phyloP scores from a whole-genome alignment of 768 basidiomycete species.

The Podaxis sp. region DNA sequence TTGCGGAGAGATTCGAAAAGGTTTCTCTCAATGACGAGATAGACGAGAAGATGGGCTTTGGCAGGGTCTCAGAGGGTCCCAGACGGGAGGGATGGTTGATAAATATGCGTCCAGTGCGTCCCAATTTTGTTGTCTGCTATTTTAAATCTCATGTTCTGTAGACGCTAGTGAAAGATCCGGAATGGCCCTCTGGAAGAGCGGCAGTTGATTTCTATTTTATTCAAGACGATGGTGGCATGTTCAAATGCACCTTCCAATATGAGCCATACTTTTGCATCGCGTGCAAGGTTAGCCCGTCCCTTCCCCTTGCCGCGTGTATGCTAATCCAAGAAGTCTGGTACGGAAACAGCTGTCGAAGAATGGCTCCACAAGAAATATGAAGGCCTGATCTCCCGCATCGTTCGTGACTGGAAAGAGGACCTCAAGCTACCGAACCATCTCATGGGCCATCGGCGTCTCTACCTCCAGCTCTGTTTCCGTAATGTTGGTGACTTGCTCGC shows the following conservation, averaged over 20 bases:
- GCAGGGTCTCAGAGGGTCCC: conserved; percentile 74
- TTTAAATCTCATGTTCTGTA: conserved; percentile 28
- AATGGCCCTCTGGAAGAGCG: conserved; percentile 80
- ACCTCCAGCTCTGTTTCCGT: conserved; percentile 85
- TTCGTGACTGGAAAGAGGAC: conserved; percentile 88
- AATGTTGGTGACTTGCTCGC: conserved; percentile 91
- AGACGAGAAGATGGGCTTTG: conserved; percentile 92
- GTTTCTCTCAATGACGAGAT: conserved; percentile 78
- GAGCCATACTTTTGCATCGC: conserved; percentile 95
- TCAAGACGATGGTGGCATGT: conserved; percentile 94
- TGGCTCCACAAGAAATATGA: conserved; percentile 95
- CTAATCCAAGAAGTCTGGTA: conserved; percentile 57
- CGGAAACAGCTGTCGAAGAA: conserved; percentile 90
- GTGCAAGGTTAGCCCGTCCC: conserved; percentile 68
- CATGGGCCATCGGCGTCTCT: conserved; percentile 89
- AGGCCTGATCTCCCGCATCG: conserved; percentile 76
- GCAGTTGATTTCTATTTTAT: conserved; percentile 98
- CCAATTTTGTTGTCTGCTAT: not conserved
- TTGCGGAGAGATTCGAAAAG: conserved; percentile 84
- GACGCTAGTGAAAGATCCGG: conserved; percentile 86
- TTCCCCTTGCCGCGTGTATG: not conserved
- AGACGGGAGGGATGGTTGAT: conserved; percentile 90
- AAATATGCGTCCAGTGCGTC: conserved; percentile 95
- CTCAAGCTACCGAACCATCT: conserved; percentile 95
- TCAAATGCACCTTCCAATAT: conserved; percentile 90